These are phyloP conservation scores for Candida sp. DNA, from an alignment of 1,139 yeast species.

Conservation along the genomic window DNA sequence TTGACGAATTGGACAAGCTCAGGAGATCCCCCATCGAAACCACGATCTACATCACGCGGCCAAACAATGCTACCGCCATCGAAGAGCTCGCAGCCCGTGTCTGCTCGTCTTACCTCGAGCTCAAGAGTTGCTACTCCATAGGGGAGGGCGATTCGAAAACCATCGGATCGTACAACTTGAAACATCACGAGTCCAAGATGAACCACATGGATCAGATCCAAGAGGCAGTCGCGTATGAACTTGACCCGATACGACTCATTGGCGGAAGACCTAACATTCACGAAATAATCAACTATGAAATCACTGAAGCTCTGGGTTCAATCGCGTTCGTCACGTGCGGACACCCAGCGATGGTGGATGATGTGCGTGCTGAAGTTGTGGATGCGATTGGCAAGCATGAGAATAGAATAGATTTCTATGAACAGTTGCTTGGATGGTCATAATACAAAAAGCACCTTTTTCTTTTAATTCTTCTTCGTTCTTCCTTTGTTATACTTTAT, in stretches of 20 bases:
- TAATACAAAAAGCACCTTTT: not conserved
- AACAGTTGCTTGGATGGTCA: conserved; percentile 20
- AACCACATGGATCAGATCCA: conserved; percentile 5
- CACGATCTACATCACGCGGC: conserved; percentile 23
- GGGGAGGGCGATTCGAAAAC: conserved; percentile 4
- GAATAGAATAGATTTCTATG: conserved; percentile 27
- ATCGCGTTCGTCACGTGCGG: conserved; percentile 41
- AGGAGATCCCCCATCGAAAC: conserved; percentile 24
- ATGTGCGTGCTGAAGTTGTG: conserved; percentile 26
- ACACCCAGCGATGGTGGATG: conserved; percentile 41
- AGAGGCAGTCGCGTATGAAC: conserved; percentile 16
- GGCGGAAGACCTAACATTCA: conserved; percentile 34
- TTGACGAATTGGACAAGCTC: conserved; percentile 42
- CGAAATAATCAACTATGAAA: conserved; percentile 22
- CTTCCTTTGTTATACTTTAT: too few species aligned
- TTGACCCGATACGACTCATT: conserved; percentile 25
- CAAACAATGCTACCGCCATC: conserved; percentile 9
- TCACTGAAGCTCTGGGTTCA: conserved; percentile 27
- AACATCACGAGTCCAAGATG: not conserved
- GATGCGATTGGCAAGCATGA: conserved; percentile 21
- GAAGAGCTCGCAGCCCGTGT: not conserved
- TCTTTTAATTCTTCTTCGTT: not conserved
- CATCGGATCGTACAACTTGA: not conserved
- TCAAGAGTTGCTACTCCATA: conserved; percentile 1
- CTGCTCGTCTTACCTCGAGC: not conserved